Conservation (phyloP, 352 stramenopile species). For the Nothophytophthora sp. region DNA sequence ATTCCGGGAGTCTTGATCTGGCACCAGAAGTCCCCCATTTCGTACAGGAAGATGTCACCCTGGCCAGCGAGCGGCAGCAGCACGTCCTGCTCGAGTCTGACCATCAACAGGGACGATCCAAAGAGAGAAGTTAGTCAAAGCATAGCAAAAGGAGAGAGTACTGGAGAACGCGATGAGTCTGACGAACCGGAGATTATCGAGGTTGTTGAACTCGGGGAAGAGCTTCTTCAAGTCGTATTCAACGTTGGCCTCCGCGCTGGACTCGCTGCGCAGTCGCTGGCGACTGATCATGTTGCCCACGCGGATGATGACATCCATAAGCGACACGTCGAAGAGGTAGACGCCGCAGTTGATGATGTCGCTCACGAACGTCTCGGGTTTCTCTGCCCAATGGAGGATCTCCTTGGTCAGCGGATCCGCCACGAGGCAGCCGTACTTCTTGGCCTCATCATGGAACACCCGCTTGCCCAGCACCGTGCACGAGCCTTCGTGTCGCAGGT, state of each 20-base stretch:
- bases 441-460: constrained; percentile 87
- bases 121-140: constrained; percentile 10
- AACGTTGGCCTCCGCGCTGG: constrained; percentile 64
- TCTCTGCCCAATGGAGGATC: constrained; percentile 90
- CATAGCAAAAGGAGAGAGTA: background rate
- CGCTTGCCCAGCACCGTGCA: constrained; percentile 87
- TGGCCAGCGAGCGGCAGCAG: constrained; percentile 81
- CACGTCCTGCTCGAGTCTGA: constrained; percentile 84
- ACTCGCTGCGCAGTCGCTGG: constrained; percentile 77
- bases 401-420: constrained; percentile 73
- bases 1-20: constrained; percentile 91
- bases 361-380: constrained; percentile 90
- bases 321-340: constrained; percentile 84
- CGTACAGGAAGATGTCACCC: constrained; percentile 70
- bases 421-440: constrained; percentile 90
- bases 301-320: constrained; percentile 78
- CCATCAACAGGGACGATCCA: background rate
- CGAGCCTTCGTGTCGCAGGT: constrained; percentile 68
- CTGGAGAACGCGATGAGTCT: no score
- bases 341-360: constrained; percentile 92
- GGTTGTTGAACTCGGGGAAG: constrained; percentile 87
- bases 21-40: constrained; percentile 90
- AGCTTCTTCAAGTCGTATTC: constrained; percentile 86
- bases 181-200: constrained; percentile 79
- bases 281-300: constrained; percentile 82